Percentiles rank a stretch among this genome's conserved stretches.
Conservation (phyloP, 176 grass and related monocot species). For the Leersia perrieri region DNA sequence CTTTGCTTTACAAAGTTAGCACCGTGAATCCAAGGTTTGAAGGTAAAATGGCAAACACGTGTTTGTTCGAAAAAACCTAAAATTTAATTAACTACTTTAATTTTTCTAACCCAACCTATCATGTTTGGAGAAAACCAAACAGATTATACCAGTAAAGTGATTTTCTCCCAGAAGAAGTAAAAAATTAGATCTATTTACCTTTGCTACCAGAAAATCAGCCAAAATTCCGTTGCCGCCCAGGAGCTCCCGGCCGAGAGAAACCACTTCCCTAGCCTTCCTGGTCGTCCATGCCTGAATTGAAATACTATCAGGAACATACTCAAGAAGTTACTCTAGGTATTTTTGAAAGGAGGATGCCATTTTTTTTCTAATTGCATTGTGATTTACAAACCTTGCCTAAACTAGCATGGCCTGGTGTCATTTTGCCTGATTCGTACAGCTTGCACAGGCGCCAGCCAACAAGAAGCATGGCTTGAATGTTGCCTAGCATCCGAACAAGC, state of each 20-base stretch:
- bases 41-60: not conserved
- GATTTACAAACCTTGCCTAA: constrained; percentile 71
- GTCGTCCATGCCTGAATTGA: constrained; percentile 73
- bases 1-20: not conserved
- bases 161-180: not conserved
- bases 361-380: not conserved
- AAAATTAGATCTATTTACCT: constrained; percentile 44
- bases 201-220: constrained; percentile 93
- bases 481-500: constrained; percentile 91
- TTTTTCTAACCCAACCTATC: not conserved
- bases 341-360: not conserved
- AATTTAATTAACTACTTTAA: not conserved
- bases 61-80: not conserved
- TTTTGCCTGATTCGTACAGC: constrained; percentile 88
- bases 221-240: constrained; percentile 93
- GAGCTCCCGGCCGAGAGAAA: constrained; percentile 85
- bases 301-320: not conserved
- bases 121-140: not conserved
- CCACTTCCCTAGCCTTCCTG: constrained; percentile 71
- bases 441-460: constrained; percentile 95
- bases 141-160: not conserved
- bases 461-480: constrained; percentile 92
- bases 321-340: no score
- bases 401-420: constrained; percentile 86
- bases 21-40: not conserved